A percentile compares a stretch with the other conserved stretches of the same genome.
Conservation (phyloP, 108 stramenopile genomes). For the Nitzschia sp. region DNA sequence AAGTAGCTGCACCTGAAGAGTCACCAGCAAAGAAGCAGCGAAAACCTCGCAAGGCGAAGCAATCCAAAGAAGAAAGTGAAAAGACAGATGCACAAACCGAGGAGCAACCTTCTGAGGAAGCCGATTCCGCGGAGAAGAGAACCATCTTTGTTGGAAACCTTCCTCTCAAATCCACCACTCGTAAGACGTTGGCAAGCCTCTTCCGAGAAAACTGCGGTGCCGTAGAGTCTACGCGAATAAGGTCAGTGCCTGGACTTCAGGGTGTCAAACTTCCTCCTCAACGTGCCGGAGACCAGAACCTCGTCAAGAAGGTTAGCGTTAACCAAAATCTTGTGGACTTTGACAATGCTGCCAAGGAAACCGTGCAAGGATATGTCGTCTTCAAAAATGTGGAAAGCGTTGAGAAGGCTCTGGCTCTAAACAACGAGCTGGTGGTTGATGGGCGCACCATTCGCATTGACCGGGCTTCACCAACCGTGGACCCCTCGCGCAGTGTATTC, state of each 20-base stretch:
- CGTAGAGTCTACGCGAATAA: slow-evolving; percentile 54
- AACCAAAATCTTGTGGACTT: slow-evolving; percentile 58
- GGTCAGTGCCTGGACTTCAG: slow-evolving; percentile 59
- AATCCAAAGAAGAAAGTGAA: neutral
- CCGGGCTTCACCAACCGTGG: slow-evolving; percentile 44
- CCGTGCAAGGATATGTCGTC: slow-evolving; percentile 75
- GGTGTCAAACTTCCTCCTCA: slow-evolving; percentile 75
- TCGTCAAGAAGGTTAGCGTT: slow-evolving; percentile 72
- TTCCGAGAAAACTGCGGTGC: slow-evolving; percentile 60
- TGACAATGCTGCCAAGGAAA: slow-evolving; percentile 27
- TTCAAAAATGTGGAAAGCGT: slow-evolving; percentile 58
- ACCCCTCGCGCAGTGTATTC: slow-evolving; percentile 69
- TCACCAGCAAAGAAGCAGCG: slow-evolving; percentile 1
- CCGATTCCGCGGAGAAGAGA: slow-evolving; percentile 38
- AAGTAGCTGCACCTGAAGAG: slow-evolving; percentile 10
- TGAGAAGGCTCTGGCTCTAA: slow-evolving; percentile 59
- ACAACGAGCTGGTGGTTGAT: slow-evolving; percentile 50
- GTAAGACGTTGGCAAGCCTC: slow-evolving; percentile 56
- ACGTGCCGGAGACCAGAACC: slow-evolving; percentile 66
- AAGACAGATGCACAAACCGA: slow-evolving; percentile 6
- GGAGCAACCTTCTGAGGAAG: neutral
- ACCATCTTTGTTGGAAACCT: slow-evolving; percentile 86
- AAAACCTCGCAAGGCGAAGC: slow-evolving; percentile 26
- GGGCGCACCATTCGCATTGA: slow-evolving; percentile 48
- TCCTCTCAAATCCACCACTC: slow-evolving; percentile 50